These are phyloP conservation scores for Halenospora varia DNA, from an alignment of 495 filamentous ascomycete species.

Conservation along the genomic window DNA sequence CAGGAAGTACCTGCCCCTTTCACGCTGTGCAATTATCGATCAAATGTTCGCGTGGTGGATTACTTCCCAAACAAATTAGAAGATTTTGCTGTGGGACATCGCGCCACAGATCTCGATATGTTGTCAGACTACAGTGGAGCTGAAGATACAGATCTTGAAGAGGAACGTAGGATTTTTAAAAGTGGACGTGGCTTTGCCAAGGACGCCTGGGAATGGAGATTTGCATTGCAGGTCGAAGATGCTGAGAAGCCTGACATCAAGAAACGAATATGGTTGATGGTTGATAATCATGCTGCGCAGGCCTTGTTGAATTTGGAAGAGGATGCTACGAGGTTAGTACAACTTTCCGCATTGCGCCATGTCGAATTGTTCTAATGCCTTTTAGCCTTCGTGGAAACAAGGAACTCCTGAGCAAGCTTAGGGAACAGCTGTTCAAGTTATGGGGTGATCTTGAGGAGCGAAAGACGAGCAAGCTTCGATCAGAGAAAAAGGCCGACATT, in stretches of 20 bases:
- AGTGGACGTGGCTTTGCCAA: constrained; percentile 20
- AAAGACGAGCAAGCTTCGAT: constrained; percentile 34
- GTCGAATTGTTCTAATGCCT: constrained; percentile 2
- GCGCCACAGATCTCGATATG: constrained; percentile 39
- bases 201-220: constrained; percentile 72
- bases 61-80: constrained; percentile 69
- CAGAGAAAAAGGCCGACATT: neutral
- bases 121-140: constrained; percentile 40
- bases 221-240: constrained; percentile 69
- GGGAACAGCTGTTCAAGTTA: constrained; percentile 70
- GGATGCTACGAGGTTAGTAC: constrained; percentile 57
- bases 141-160: constrained; percentile 32
- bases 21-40: constrained; percentile 66
- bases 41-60: constrained; percentile 70
- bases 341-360: neutral
- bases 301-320: constrained; percentile 57
- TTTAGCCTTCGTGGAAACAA: constrained; percentile 54
- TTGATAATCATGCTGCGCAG: constrained; percentile 61
- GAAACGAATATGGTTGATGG: constrained; percentile 55
- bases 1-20: constrained; percentile 57
- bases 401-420: constrained; percentile 43
- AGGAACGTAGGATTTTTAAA: constrained; percentile 18
- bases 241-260: constrained; percentile 34
- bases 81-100: constrained; percentile 62
- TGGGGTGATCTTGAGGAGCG: constrained; percentile 85